Conservation (phyloP, 805 yeast genomes). For the Metschnikowia similis region DNA sequence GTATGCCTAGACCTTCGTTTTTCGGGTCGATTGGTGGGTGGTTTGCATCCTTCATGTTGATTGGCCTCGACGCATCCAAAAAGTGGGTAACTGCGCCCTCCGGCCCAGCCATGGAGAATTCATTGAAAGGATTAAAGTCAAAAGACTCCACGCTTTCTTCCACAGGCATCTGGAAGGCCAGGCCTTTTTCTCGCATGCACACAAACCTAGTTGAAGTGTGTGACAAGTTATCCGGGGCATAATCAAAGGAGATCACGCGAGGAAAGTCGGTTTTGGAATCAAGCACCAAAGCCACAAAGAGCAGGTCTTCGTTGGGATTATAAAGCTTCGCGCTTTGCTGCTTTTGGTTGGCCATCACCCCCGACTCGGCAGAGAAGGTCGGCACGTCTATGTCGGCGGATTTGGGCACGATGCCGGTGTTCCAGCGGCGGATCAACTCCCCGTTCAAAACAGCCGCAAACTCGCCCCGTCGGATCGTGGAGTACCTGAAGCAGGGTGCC, state of each 20-base stretch:
- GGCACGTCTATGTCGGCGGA: slow-evolving; percentile 3
- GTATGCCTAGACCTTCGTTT: not conserved
- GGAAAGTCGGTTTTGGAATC: slow-evolving; percentile 76
- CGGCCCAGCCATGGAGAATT: slow-evolving; percentile 56
- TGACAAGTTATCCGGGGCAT: slow-evolving; percentile 51
- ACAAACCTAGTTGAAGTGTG: slow-evolving; percentile 61
- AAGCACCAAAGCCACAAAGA: slow-evolving; percentile 71
- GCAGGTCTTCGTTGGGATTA: slow-evolving; percentile 45
- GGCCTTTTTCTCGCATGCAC: slow-evolving; percentile 90
- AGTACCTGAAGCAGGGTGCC: slow-evolving; percentile 65
- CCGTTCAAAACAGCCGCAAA: slow-evolving; percentile 79
- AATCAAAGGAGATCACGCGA: slow-evolving; percentile 81
- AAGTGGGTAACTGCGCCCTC: slow-evolving; percentile 49
- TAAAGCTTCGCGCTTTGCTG: slow-evolving; percentile 36
- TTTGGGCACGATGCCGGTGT: slow-evolving; percentile 54
- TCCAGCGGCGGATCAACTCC: slow-evolving; percentile 75
- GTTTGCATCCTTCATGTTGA: not conserved
- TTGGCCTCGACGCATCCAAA: slow-evolving; percentile 22
- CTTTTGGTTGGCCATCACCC: slow-evolving; percentile 22
- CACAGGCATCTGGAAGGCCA: slow-evolving; percentile 75
- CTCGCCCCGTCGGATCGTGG: slow-evolving; percentile 63
- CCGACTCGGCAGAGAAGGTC: slow-evolving; percentile 12
- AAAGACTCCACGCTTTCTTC: slow-evolving; percentile 60
- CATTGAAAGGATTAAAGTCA: slow-evolving; percentile 66
- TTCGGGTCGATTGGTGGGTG: not conserved